Conservation (phyloP, 2,329 filamentous ascomycete genomes). For the Onygenales sp. region DNA sequence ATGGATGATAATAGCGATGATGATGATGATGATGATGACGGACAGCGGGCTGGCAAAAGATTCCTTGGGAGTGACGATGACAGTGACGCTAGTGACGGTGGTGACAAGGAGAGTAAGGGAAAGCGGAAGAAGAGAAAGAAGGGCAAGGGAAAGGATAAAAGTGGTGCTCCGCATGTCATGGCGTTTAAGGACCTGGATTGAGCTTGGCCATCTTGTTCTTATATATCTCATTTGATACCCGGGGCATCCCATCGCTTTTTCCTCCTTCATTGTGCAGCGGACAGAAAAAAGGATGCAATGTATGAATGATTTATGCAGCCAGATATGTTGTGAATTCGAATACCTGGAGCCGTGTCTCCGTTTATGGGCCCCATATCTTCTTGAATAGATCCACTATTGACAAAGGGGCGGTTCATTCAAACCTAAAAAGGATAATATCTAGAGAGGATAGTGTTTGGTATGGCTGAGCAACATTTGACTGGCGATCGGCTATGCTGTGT, state of each 20-base stretch:
- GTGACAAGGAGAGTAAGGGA: constrained; percentile 36
- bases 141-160: constrained; percentile 34
- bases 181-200: constrained; percentile 35
- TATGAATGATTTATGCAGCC: not conserved
- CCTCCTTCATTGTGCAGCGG: not conserved
- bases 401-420: too few species aligned
- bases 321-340: too few species aligned
- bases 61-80: constrained; percentile 16
- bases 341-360: too few species aligned
- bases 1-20: constrained; percentile 33
- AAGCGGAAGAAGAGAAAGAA: constrained; percentile 41
- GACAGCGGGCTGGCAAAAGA: constrained; percentile 34
- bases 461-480: too few species aligned
- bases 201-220: constrained; percentile 5
- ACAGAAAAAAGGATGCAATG: not conserved
- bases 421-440: too few species aligned
- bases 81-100: constrained; percentile 36
- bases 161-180: constrained; percentile 30
- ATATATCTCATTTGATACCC: not conserved
- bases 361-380: too few species aligned
- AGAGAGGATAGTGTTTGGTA: too few species aligned
- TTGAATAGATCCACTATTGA: too few species aligned
- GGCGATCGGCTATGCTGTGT: too few species aligned
- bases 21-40: constrained; percentile 40
- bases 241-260: not conserved